Evolutionary conservation across 331 rosid species (phyloP), one percentile per base, ranked within the genome.

Genomic region (Quercus phellos): DNA sequence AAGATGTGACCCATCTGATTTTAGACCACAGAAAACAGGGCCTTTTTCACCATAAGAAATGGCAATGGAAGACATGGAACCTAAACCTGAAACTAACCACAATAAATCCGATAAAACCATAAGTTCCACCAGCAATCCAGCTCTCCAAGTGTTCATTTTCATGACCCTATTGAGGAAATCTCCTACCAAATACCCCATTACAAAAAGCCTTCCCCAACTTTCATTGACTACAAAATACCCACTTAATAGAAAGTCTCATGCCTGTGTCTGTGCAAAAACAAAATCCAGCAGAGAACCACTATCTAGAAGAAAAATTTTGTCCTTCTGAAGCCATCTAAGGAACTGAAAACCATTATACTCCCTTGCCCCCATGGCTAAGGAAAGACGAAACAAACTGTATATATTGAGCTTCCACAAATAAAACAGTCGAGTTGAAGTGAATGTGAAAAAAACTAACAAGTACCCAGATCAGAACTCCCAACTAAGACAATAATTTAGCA

Each of bases 11-110:
- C 98, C 98, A 87, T 94, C 97, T 70, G 97, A 74, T 80, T 84
- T 88, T 81, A 92, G 78, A 22, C 92, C 92, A 85, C 98, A 94
- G 74, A 88, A 87, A 14, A 81, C 92, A 11, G 97, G 74, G 76
- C 98, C 96, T 77, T 90, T 89, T 27, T 94, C 96, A 0, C 98
- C 98, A 78, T 89, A 94, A 70, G 98, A 92, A 32, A 84, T 83
- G n/a, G 97, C 95, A 81, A 90, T 77, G 82, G 93, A 84, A 81
- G 98, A 88, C 97, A 94, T 90, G 79, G 98, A 92, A 51, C 98
- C 98, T 74, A 94, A 81, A 80, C 97, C 90, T 19, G 87, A 88
- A 68, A 86, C 92, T 55, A 74, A 73, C 54, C 66, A 50, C 78
- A 87, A 82, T 32, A 88, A 75, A 68, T 80, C 85, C 75, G 90